phyloP scores from a whole-genome alignment of 305 asterid species.

The Fraxinus floribunda region DNA sequence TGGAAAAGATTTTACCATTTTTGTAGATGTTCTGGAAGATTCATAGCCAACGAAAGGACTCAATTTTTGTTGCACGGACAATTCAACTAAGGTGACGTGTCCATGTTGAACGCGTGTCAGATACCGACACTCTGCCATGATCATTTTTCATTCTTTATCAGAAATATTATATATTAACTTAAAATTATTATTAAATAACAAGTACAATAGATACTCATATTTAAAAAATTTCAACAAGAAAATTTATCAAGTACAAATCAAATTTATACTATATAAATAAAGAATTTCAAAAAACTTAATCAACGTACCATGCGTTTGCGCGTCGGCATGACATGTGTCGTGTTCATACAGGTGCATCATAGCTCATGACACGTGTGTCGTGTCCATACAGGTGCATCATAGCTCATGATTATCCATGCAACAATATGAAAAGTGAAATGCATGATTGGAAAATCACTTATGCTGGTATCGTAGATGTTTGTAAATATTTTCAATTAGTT shows the following conservation, averaged over 20 bases:
- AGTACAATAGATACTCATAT: not conserved
- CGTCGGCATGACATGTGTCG: not conserved
- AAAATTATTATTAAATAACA: not conserved
- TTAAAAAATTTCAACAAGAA: not conserved
- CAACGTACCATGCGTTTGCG: not conserved
- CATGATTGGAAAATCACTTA: not conserved
- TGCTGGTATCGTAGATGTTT: not conserved
- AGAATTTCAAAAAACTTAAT: not conserved
- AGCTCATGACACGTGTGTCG: not conserved
- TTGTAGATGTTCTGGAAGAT: not conserved
- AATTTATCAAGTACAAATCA: not conserved
- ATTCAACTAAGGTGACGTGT: not conserved
- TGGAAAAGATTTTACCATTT: slow-evolving; percentile 3
- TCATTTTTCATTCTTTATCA: not conserved
- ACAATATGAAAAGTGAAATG: slow-evolving; percentile 12
- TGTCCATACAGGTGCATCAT: not conserved
- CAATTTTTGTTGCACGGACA: not conserved
- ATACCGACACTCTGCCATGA: not conserved
- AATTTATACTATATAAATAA: not conserved
- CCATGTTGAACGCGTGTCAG: not conserved
- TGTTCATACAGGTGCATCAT: not conserved
- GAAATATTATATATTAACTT: not conserved
- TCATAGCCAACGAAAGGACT: not conserved
- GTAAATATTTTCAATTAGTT: not conserved
- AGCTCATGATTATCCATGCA: slow-evolving; percentile 6